Evolutionary conservation across 352 stramenopile genomes (phyloP).

Genomic region (Plasmopara muralis): DNA sequence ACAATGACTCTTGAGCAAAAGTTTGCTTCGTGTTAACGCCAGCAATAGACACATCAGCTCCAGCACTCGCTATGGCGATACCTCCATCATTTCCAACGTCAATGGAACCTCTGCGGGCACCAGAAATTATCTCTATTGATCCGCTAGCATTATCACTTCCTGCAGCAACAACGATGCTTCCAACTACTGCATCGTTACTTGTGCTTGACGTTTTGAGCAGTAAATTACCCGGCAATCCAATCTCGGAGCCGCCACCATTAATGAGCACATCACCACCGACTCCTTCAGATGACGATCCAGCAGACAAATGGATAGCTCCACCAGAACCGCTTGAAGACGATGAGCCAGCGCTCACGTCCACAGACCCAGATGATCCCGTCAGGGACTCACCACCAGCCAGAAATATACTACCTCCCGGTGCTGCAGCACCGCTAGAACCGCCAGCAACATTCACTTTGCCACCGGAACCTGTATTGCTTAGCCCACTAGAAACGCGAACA

Average conservation of each 20-base stretch:
- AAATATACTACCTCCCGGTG: conserved; percentile 9
- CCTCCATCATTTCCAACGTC: conserved; percentile 17
- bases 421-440: conserved; percentile 8
- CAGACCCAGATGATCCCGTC: conserved; percentile 10
- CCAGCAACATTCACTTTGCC: conserved; percentile 15
- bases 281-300: conserved; percentile 10
- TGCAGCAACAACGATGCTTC: conserved; percentile 9
- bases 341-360: conserved; percentile 12
- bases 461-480: conserved; percentile 11
- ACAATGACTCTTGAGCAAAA: conserved; percentile 14
- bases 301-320: conserved; percentile 11
- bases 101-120: conserved; percentile 13
- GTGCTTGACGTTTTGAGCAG: conserved; percentile 4
- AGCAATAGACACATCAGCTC: conserved; percentile 15
- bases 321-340: conserved; percentile 17
- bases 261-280: conserved; percentile 12
- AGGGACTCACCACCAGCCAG: conserved; percentile 8
- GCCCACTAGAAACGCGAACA: conserved; percentile 17
- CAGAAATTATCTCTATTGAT: conserved; percentile 21
- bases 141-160: conserved; percentile 12
- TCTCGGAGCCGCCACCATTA: conserved; percentile 2
- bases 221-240: conserved; percentile 7
- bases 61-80: conserved; percentile 9
- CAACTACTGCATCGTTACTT: conserved; percentile 6
- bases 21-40: conserved; percentile 19